Conservation (phyloP, 2,329 filamentous ascomycete genomes). For the Fusarium pilosicola region DNA sequence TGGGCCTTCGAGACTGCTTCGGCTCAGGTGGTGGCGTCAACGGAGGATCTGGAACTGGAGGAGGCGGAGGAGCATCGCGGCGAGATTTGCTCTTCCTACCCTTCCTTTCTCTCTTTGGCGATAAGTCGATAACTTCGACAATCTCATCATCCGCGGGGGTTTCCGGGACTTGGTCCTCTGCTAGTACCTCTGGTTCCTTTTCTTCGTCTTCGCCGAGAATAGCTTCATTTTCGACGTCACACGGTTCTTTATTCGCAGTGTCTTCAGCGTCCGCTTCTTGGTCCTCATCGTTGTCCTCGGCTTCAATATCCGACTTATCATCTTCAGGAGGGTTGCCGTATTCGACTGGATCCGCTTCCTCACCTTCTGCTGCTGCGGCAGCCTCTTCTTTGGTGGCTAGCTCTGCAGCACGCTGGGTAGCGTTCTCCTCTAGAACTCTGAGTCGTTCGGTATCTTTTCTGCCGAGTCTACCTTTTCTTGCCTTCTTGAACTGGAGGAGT, state of each 20-base stretch:
- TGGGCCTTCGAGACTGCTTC: slow-evolving; percentile 74
- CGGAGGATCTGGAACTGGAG: slow-evolving; percentile 58
- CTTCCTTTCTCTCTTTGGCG: slow-evolving; percentile 57
- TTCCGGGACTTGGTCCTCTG: slow-evolving; percentile 46
- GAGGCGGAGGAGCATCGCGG: slow-evolving; percentile 50
- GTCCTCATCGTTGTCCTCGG: neutral
- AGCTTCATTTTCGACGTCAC: slow-evolving; percentile 30
- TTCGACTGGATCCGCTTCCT: slow-evolving; percentile 1
- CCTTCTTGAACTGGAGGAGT: slow-evolving; percentile 36
- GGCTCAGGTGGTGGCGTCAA: slow-evolving; percentile 64
- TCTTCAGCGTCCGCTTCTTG: neutral
- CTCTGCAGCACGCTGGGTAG: slow-evolving; percentile 25
- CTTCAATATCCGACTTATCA: slow-evolving; percentile 5
- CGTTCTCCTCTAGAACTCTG: slow-evolving; percentile 34
- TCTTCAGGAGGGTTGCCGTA: neutral
- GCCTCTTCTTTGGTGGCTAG: slow-evolving; percentile 39
- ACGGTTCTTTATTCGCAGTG: slow-evolving; percentile 26
- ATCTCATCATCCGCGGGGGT: slow-evolving; percentile 26
- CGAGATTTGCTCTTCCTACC: slow-evolving; percentile 54
- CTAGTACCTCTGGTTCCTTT: slow-evolving; percentile 44
- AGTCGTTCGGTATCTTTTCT: slow-evolving; percentile 41
- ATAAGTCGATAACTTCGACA: slow-evolving; percentile 62
- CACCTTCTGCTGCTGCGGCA: slow-evolving; percentile 7
- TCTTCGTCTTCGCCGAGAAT: slow-evolving; percentile 39
- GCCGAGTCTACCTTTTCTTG: slow-evolving; percentile 36